Evolutionary conservation across 2,329 filamentous ascomycete species (phyloP), one percentile per base, ranked within the genome.

Genomic region (Botryotinia globosa): DNA sequence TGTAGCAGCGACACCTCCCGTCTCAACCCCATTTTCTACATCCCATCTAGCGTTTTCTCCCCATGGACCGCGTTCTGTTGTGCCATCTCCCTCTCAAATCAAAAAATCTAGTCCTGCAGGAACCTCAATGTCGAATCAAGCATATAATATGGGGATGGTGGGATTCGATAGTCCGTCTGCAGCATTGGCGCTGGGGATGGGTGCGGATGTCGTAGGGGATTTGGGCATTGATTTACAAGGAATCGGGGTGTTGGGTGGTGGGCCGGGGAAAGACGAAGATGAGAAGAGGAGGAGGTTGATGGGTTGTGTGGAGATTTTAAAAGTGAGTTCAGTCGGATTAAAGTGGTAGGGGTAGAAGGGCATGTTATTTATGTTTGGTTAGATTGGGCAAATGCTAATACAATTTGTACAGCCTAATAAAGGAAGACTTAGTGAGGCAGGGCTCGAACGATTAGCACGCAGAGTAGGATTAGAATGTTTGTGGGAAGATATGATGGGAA

Each of bases 391-490:
- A 29, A 54, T 65, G 32, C 73, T 75, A 56, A 73, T 72, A 34
- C 62, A 2, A 56, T 54, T 44, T 12, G 63, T 80, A 79, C 75
- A 82, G 76, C 76, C 75, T 20, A 81, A 81, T 77, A 88, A 88
- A 75, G 91, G 91, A 6, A 83, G 90, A 58, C 89, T 95, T 54
- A 93, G 91, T 76, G 91, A 93, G 78, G 89, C 91, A 44, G 91
- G 91, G 3, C 84, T 96, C n/a, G 89, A 92, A 80, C 86, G 91
- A 71, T 83, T 95, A 44, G 91, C 89, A 14, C 87, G 88, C 77
- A 85, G 88, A 71, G 85, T 91, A 71, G 91, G 91, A n/a, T 83
- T 92, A 56, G 90, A 91, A 74, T 86, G 85, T 72, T 81, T 91
- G 20, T 89, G 88, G 83, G 89, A 91, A 76, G 84, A 85, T 42